A percentile compares a stretch with the other conserved stretches of the same genome.
phyloP scores from a whole-genome alignment of 169 alveolate genomes.

The Cryptosporidium parvum region DNA sequence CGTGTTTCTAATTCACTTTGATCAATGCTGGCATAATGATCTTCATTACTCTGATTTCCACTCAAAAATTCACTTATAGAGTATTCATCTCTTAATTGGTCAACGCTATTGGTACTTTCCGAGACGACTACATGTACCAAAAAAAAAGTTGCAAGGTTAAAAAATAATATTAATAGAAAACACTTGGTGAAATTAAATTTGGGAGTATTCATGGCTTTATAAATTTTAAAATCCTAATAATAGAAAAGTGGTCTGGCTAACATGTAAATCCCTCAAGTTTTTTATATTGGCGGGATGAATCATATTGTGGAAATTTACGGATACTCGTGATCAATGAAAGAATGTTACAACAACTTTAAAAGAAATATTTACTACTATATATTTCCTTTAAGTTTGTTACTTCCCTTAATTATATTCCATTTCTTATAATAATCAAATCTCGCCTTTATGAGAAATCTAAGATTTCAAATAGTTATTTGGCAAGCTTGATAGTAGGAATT shows the following conservation, averaged over 20 bases:
- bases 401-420: not conserved
- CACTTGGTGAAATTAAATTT: not conserved
- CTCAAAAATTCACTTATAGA: not conserved
- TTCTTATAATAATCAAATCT: constrained; percentile 42
- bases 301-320: not conserved
- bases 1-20: not conserved
- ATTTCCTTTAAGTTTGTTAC: not conserved
- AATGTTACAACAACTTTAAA: no score
- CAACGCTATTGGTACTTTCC: not conserved
- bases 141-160: not conserved
- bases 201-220: not conserved
- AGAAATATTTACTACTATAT: no score
- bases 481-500: not conserved
- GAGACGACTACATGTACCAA: not conserved
- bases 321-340: no score
- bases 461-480: constrained; percentile 13
- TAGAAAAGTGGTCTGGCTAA: not conserved
- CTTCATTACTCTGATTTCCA: not conserved
- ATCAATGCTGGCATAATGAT: not conserved
- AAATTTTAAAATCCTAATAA: not conserved
- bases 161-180: not conserved
- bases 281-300: not conserved
- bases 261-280: not conserved
- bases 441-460: constrained; percentile 16
- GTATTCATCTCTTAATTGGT: not conserved